Evolutionary conservation across 75 land plant genomes (phyloP).

Genomic region (Pinus taeda): DNA sequence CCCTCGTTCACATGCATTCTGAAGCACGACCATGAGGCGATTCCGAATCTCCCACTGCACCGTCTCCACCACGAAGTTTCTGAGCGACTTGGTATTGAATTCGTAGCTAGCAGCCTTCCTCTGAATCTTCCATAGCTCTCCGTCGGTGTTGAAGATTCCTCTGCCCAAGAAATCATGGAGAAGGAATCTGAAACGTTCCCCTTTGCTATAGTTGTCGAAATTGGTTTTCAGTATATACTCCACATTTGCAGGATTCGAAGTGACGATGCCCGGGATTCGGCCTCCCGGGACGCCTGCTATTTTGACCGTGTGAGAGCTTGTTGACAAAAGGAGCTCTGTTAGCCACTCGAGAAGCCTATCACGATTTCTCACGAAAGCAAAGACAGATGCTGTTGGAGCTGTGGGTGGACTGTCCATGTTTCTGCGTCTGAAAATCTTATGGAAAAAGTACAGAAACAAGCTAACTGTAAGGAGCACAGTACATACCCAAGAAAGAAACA

Average conservation of each 20-base stretch:
- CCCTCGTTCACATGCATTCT: background rate
- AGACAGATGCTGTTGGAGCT: no score
- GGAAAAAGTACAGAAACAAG: no score
- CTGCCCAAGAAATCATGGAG: slow-evolving; percentile 56
- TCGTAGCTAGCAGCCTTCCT: slow-evolving; percentile 52
- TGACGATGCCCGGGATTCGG: slow-evolving; percentile 10
- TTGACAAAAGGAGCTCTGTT: background rate
- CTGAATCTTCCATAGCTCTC: slow-evolving; percentile 53
- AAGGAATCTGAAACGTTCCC: slow-evolving; percentile 34
- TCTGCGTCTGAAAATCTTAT: no score
- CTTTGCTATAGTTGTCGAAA: slow-evolving; percentile 62
- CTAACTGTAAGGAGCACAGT: no score
- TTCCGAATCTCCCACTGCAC: slow-evolving; percentile 7
- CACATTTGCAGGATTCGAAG: slow-evolving; percentile 57
- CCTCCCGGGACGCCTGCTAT: background rate
- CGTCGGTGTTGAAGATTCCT: slow-evolving; percentile 74
- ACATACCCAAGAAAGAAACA: no score
- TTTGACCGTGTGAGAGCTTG: background rate
- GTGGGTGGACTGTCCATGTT: no score
- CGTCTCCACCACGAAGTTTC: slow-evolving; percentile 16
- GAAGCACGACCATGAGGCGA: slow-evolving; percentile 16
- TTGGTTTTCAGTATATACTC: slow-evolving; percentile 58
- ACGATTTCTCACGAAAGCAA: background rate
- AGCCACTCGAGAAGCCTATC: slow-evolving; percentile 1
- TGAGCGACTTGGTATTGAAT: slow-evolving; percentile 36